A percentile compares a stretch with the other conserved stretches of the same genome.
Evolutionary conservation across 2,329 filamentous ascomycete species (phyloP).

Genomic region (Microsporum audouinii): DNA sequence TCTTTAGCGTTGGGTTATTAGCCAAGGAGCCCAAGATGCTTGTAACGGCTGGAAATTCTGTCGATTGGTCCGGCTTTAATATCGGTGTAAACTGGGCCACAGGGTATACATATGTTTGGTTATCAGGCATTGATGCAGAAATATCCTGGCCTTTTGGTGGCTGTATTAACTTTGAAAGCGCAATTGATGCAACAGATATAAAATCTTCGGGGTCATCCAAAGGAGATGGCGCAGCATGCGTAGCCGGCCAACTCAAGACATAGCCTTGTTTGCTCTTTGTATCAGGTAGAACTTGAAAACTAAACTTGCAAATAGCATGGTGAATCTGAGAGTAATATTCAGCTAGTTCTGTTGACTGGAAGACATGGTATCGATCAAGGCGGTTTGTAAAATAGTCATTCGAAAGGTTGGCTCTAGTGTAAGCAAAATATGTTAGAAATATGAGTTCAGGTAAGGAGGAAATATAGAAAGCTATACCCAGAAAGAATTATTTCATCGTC

Average conservation of each 20-base stretch:
- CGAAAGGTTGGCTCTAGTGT: slow-evolving; percentile 65
- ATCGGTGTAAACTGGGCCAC: slow-evolving; percentile 81
- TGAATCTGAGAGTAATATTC: slow-evolving; percentile 75
- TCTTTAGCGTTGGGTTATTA: slow-evolving; percentile 46
- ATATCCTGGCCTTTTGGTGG: slow-evolving; percentile 30
- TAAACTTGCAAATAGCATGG: slow-evolving; percentile 62
- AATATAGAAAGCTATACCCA: slow-evolving; percentile 44
- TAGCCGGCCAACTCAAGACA: slow-evolving; percentile 58
- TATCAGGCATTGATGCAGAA: slow-evolving; percentile 24
- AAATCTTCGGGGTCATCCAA: slow-evolving; percentile 59
- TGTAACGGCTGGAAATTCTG: slow-evolving; percentile 73
- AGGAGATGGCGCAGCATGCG: slow-evolving; percentile 65
- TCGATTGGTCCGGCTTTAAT: slow-evolving; percentile 66
- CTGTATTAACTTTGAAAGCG: slow-evolving; percentile 56
- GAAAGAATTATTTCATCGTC: slow-evolving; percentile 95
- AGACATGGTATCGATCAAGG: slow-evolving; percentile 88
- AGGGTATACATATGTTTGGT: slow-evolving; percentile 70
- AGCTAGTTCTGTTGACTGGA: slow-evolving; percentile 65
- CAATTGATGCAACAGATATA: slow-evolving; percentile 53
- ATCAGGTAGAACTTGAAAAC: slow-evolving; percentile 62
- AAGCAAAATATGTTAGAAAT: slow-evolving; percentile 8
- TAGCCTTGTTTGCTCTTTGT: slow-evolving; percentile 37
- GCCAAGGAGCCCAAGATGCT: slow-evolving; percentile 60
- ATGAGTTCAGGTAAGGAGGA: neutral
- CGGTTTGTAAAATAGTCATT: slow-evolving; percentile 93